Conservation (phyloP, 495 filamentous ascomycete genomes). For the Hypoxylon perforatum region DNA sequence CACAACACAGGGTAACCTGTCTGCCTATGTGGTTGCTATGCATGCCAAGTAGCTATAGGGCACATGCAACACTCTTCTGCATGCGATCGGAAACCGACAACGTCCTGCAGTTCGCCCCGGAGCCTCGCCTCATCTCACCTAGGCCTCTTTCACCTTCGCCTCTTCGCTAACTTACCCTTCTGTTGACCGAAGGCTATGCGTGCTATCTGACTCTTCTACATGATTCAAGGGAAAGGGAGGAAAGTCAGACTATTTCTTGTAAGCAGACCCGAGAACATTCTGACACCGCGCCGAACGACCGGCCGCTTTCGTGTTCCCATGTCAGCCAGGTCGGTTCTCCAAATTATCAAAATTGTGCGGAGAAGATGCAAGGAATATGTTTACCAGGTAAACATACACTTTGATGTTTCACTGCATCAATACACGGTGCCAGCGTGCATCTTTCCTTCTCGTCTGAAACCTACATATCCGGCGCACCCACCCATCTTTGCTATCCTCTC, state of each 20-base stretch:
- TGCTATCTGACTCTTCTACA: background rate
- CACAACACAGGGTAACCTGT: background rate
- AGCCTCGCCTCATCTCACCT: slow-evolving; percentile 18
- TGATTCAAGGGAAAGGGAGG: background rate
- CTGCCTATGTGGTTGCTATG: background rate
- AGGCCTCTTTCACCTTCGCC: slow-evolving; percentile 2
- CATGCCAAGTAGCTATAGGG: slow-evolving; percentile 2
- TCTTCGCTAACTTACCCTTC: background rate
- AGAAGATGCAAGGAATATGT: slow-evolving; percentile 4
- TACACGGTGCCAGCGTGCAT: too few relatives aligned
- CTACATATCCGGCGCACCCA: slow-evolving; percentile 10
- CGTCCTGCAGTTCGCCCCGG: slow-evolving; percentile 22
- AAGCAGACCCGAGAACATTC: background rate
- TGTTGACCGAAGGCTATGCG: background rate
- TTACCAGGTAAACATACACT: background rate
- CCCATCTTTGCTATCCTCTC: background rate
- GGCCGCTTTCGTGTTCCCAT: slow-evolving; percentile 1
- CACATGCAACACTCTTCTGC: background rate
- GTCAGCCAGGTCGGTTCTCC: background rate
- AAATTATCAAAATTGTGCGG: background rate
- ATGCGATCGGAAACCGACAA: slow-evolving; percentile 16
- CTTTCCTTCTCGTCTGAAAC: slow-evolving; percentile 1
- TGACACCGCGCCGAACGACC: background rate
- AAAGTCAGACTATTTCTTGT: background rate
- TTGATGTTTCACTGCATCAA: too few relatives aligned